Percentiles rank a stretch among this genome's conserved stretches.
These are phyloP conservation scores for Globisporangium sylvaticum DNA, from an alignment of 352 stramenopile genomes.

Conservation along the genomic window DNA sequence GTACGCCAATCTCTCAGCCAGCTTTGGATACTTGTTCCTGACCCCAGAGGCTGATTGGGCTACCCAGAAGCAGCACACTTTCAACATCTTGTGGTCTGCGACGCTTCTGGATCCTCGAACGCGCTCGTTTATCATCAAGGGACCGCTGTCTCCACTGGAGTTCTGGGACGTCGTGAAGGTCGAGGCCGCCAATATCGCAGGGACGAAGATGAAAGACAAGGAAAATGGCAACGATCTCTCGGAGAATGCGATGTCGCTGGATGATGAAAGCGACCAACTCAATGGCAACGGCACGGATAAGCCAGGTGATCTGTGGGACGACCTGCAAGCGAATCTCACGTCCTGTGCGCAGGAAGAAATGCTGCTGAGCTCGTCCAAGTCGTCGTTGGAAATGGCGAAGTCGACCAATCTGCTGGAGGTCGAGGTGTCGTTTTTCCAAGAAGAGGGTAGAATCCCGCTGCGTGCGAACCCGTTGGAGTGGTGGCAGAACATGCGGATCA, in stretches of 20 bases:
- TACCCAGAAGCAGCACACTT: slow-evolving; percentile 40
- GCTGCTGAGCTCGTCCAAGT: slow-evolving; percentile 63
- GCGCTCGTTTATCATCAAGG: slow-evolving; percentile 75
- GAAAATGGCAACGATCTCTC: slow-evolving; percentile 38
- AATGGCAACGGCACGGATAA: slow-evolving; percentile 16
- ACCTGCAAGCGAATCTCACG: slow-evolving; percentile 67
- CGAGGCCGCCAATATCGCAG: slow-evolving; percentile 48
- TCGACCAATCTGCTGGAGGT: slow-evolving; percentile 76
- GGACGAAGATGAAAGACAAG: slow-evolving; percentile 48
- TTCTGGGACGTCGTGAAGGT: slow-evolving; percentile 72
- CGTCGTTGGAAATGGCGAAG: slow-evolving; percentile 59
- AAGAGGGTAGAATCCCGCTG: slow-evolving; percentile 55
- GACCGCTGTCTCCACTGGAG: slow-evolving; percentile 42
- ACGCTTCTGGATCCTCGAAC: slow-evolving; percentile 72
- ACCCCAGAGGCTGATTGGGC: slow-evolving; percentile 39
- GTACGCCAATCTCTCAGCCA: slow-evolving; percentile 42
- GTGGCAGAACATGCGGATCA: slow-evolving; percentile 73
- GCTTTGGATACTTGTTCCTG: slow-evolving; percentile 61
- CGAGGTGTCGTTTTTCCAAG: slow-evolving; percentile 76
- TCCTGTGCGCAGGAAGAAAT: slow-evolving; percentile 74
- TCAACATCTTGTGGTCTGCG: slow-evolving; percentile 64
- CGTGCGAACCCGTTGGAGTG: slow-evolving; percentile 65
- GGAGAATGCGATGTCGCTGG: slow-evolving; percentile 32
- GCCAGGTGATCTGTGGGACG: slow-evolving; percentile 52
- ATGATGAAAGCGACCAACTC: slow-evolving; percentile 30